A percentile compares a stretch with the other conserved stretches of the same genome.
phyloP scores from a whole-genome alignment of 169 alveolate species.

The Fabrea salina region DNA sequence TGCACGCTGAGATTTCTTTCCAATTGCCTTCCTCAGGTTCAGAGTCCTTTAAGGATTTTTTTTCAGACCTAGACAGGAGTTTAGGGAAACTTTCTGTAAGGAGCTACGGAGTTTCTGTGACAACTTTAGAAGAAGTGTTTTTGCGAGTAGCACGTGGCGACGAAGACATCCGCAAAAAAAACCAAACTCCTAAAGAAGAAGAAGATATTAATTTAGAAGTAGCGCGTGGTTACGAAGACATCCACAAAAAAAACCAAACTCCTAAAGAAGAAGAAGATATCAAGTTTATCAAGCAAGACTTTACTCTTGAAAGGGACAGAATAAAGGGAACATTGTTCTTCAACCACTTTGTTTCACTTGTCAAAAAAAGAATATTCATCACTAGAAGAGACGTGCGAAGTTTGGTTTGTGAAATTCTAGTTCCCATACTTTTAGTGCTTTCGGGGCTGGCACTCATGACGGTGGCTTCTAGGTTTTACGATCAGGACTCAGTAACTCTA shows the following conservation, averaged over 20 bases:
- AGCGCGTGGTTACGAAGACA: background rate
- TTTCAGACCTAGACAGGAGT: background rate
- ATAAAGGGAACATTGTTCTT: constrained; percentile 30
- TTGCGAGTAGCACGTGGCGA: constrained; percentile 61
- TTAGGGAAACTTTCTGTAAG: constrained; percentile 39
- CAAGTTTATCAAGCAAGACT: background rate
- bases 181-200: no score
- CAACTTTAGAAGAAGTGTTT: constrained; percentile 89
- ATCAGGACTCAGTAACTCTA: background rate
- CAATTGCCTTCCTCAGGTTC: constrained; percentile 5
- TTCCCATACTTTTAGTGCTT: constrained; percentile 14
- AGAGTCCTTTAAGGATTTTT: background rate
- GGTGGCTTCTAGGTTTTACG: background rate
- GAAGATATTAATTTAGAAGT: constrained; percentile 88
- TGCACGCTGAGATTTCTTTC: background rate
- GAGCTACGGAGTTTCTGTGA: constrained; percentile 80
- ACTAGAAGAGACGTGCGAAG: background rate
- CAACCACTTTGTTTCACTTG: constrained; percentile 41
- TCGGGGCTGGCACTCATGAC: constrained; percentile 6
- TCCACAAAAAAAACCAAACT: background rate
- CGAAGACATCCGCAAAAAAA: background rate
- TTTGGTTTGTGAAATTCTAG: constrained; percentile 3
- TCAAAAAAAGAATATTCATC: constrained; percentile 16
- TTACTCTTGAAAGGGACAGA: background rate
- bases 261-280: background rate